phyloP scores from a whole-genome alignment of 2,329 filamentous ascomycete species.

The Reticulascus tulasneorum region DNA sequence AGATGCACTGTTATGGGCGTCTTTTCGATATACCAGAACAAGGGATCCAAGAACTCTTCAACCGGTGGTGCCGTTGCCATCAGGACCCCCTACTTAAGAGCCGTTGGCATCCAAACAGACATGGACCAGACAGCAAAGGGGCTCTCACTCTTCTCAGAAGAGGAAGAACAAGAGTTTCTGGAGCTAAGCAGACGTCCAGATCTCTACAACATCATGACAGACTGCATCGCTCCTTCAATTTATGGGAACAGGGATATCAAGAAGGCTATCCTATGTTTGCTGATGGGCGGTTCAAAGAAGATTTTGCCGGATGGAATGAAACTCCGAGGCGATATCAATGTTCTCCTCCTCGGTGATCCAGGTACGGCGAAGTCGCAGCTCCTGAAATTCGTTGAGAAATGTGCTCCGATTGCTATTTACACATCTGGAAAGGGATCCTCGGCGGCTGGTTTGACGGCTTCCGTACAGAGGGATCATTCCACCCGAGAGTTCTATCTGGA shows the following conservation, averaged over 20 bases:
- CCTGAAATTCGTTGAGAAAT: conserved; percentile 95
- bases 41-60: conserved; percentile 72
- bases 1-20: conserved; percentile 94
- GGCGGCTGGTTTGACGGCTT: conserved; percentile 93
- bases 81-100: conserved; percentile 87
- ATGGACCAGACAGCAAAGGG: conserved; percentile 87
- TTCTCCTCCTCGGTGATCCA: conserved; percentile 91
- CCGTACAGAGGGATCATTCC: conserved; percentile 86
- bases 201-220: conserved; percentile 85
- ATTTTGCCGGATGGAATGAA: conserved; percentile 97
- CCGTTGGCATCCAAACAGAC: conserved; percentile 88
- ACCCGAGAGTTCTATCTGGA: conserved; percentile 97
- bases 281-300: conserved; percentile 95
- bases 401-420: conserved; percentile 94
- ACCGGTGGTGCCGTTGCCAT: conserved; percentile 85
- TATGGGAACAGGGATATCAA: conserved; percentile 97
- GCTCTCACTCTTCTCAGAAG: conserved; percentile 78
- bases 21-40: conserved; percentile 96
- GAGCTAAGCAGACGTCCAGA: conserved; percentile 89
- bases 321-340: conserved; percentile 95
- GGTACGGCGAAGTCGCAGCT: conserved; percentile 98
- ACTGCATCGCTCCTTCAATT: conserved; percentile 94
- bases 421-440: conserved; percentile 98
- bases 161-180: conserved; percentile 93
- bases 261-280: conserved; percentile 89